Evolutionary conservation across 768 basidiomycete genomes (phyloP).

Genomic region (Pleurotus sapidus): DNA sequence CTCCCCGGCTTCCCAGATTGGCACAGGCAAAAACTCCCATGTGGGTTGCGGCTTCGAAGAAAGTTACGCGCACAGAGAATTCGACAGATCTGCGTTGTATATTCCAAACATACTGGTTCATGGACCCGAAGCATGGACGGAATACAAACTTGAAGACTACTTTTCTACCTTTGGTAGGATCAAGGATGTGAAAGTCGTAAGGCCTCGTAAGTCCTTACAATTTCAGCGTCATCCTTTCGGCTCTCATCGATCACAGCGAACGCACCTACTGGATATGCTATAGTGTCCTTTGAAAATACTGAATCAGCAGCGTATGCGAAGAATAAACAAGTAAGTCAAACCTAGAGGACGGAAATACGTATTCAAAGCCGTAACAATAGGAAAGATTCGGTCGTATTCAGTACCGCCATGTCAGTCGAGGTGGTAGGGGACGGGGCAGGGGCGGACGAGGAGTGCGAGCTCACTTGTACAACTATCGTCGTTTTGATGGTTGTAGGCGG

Average conservation of each 20-base stretch:
- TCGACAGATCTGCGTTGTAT: slow-evolving; percentile 71
- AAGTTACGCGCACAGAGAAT: slow-evolving; percentile 30
- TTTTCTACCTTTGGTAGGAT: slow-evolving; percentile 67
- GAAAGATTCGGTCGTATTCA: neutral
- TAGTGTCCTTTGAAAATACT: slow-evolving; percentile 66
- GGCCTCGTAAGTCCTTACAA: slow-evolving; percentile 48
- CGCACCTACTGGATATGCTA: slow-evolving; percentile 72
- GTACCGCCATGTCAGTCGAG: neutral
- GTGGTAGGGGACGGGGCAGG: neutral
- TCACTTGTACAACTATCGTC: neutral
- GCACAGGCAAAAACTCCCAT: slow-evolving; percentile 19
- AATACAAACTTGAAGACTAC: slow-evolving; percentile 52
- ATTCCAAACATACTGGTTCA: slow-evolving; percentile 72
- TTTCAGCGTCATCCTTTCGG: neutral
- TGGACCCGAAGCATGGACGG: slow-evolving; percentile 66
- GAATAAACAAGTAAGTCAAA: slow-evolving; percentile 49
- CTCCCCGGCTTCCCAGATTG: slow-evolving; percentile 25
- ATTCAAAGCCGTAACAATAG: neutral
- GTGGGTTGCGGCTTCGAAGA: slow-evolving; percentile 17
- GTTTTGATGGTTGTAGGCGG: neutral
- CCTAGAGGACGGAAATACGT: neutral
- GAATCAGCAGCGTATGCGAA: slow-evolving; percentile 69
- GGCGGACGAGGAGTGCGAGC: neutral
- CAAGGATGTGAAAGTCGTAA: slow-evolving; percentile 62
- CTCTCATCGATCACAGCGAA: slow-evolving; percentile 38